phyloP scores from a whole-genome alignment of 768 basidiomycete species.

The Daedaleopsis nitida region DNA sequence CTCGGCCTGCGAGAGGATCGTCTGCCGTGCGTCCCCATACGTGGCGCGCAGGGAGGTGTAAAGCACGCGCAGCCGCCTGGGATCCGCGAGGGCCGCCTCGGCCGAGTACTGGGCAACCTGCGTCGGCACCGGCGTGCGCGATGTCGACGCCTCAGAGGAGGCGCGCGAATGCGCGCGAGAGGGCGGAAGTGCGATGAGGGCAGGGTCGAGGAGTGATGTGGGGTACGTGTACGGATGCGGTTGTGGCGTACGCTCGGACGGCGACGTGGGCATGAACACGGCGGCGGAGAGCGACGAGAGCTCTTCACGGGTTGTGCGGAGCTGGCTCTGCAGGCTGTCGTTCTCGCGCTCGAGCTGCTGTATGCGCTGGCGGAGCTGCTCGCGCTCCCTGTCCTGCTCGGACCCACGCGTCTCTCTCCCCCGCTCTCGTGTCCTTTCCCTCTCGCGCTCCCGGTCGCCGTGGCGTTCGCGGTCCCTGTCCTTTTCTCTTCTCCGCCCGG shows the following conservation, averaged over 20 bases:
- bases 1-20: constrained; percentile 31
- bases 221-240: constrained; percentile 1
- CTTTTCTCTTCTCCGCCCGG: not conserved
- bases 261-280: constrained; percentile 18
- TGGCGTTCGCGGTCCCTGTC: not conserved
- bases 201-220: not conserved
- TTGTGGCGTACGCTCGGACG: constrained; percentile 14
- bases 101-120: constrained; percentile 8
- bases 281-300: constrained; percentile 19
- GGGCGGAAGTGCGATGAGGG: not conserved
- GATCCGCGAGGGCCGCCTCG: constrained; percentile 19
- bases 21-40: constrained; percentile 26
- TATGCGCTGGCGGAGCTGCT: constrained; percentile 22
- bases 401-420: constrained; percentile 12
- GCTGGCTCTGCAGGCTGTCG: constrained; percentile 24
- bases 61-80: constrained; percentile 20
- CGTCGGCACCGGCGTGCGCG: not conserved
- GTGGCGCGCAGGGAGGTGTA: constrained; percentile 29
- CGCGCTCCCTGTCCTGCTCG: constrained; percentile 23
- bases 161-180: not conserved
- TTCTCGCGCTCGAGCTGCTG: constrained; percentile 30
- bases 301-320: constrained; percentile 20
- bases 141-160: not conserved
- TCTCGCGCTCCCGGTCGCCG: constrained; percentile 12
- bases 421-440: constrained; percentile 16